Evolutionary conservation across 2,329 filamentous ascomycete species (phyloP).

Genomic region (Penicillium sp.): DNA sequence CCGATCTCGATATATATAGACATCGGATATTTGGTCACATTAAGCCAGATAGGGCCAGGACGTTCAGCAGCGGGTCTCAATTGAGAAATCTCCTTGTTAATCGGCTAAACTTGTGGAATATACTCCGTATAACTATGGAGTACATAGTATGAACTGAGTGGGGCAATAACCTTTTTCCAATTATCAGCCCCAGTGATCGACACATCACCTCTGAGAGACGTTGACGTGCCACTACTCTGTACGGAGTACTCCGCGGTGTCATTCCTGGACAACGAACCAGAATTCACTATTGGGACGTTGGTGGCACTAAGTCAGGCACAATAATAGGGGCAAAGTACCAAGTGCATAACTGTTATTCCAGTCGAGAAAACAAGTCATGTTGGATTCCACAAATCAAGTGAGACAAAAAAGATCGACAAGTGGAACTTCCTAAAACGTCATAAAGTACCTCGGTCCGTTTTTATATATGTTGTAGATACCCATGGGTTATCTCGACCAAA

Average conservation of each 20-base stretch:
- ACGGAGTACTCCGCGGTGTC: background rate
- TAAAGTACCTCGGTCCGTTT: background rate
- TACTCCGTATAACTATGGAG: too few relatives aligned
- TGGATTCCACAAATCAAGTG: background rate
- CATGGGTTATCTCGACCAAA: too few relatives aligned
- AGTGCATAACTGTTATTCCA: background rate
- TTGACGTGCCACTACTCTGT: background rate
- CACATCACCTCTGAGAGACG: background rate
- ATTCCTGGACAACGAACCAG: background rate
- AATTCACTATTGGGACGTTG: background rate
- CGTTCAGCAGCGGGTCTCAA: background rate
- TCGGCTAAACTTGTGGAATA: background rate
- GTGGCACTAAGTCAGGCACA: background rate
- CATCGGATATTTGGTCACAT: background rate
- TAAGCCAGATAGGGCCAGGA: background rate
- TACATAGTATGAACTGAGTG: too few relatives aligned
- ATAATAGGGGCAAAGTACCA: background rate
- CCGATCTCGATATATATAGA: background rate
- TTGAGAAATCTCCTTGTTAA: background rate
- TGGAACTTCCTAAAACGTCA: background rate
- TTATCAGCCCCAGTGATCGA: background rate
- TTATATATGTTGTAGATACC: too few relatives aligned
- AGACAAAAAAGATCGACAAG: constrained; percentile 1
- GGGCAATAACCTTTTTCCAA: background rate
- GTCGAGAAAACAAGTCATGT: background rate